phyloP scores from a whole-genome alignment of 345 rosid genomes.

The Barbarea vulgaris region DNA sequence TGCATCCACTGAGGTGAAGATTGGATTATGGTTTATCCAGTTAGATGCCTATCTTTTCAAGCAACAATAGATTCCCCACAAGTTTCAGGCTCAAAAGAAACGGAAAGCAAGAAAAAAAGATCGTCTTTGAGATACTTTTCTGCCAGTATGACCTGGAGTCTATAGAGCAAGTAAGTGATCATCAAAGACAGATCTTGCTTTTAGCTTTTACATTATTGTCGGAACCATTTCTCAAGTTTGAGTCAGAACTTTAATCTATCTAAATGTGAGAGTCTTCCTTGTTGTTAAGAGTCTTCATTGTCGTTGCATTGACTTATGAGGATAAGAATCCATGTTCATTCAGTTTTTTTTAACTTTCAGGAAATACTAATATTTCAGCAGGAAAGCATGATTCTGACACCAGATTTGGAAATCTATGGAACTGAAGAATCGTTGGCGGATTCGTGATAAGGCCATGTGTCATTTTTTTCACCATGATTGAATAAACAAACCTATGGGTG shows the following conservation, averaged over 20 bases:
- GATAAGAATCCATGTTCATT: slow-evolving; percentile 21
- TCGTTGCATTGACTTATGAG: slow-evolving; percentile 18
- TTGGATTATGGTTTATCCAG: slow-evolving; percentile 42
- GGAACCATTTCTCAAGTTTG: slow-evolving; percentile 8
- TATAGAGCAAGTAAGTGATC: slow-evolving; percentile 30
- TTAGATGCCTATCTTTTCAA: slow-evolving; percentile 42
- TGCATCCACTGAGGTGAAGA: slow-evolving; percentile 36
- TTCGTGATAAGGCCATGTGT: slow-evolving; percentile 44
- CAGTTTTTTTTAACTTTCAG: background rate
- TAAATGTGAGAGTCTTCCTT: slow-evolving; percentile 15
- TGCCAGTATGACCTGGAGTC: slow-evolving; percentile 35
- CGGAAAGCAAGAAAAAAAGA: slow-evolving; percentile 29
- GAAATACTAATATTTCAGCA: background rate
- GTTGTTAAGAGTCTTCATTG: slow-evolving; percentile 12
- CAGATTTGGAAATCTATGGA: slow-evolving; percentile 33
- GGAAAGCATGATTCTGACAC: slow-evolving; percentile 32
- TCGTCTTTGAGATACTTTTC: slow-evolving; percentile 18
- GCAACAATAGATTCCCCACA: slow-evolving; percentile 42
- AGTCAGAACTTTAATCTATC: background rate
- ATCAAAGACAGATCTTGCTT: slow-evolving; percentile 22
- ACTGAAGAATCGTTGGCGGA: slow-evolving; percentile 27
- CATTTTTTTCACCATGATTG: slow-evolving; percentile 25
- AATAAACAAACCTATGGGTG: slow-evolving; percentile 17
- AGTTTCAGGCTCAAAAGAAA: slow-evolving; percentile 36
- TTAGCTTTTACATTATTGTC: slow-evolving; percentile 28